Evolutionary conservation across 75 land plant species (phyloP).

Genomic region (Pinus tabuliformis): DNA sequence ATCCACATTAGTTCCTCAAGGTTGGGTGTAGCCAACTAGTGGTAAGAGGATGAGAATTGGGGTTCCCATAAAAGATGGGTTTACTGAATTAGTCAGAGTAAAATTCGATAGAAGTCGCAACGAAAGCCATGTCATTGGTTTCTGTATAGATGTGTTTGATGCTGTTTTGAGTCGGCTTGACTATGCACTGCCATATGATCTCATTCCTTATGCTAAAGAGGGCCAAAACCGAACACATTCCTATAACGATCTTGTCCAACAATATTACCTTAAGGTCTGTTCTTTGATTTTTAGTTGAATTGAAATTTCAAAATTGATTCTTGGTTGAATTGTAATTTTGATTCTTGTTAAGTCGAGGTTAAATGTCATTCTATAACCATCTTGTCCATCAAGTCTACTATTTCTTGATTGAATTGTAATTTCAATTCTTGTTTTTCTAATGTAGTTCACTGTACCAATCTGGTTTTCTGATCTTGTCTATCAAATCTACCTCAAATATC

Average conservation of each 20-base stretch:
- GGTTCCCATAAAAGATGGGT: slow-evolving; percentile 35
- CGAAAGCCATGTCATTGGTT: slow-evolving; percentile 21
- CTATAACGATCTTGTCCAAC: slow-evolving; percentile 47
- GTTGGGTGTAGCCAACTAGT: slow-evolving; percentile 26
- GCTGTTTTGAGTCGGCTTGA: slow-evolving; percentile 42
- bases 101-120: neutral
- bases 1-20: slow-evolving; percentile 14
- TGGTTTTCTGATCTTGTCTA: no score
- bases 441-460: no score
- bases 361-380: no score
- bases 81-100: slow-evolving; percentile 11
- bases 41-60: slow-evolving; percentile 24
- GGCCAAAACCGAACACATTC: slow-evolving; percentile 8
- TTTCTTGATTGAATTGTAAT: no score
- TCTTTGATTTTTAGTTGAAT: neutral
- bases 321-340: no score
- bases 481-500: no score
- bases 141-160: slow-evolving; percentile 56
- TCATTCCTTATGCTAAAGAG: slow-evolving; percentile 24
- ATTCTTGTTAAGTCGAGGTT: no score
- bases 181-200: slow-evolving; percentile 54
- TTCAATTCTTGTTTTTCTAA: no score
- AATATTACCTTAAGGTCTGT: slow-evolving; percentile 49
- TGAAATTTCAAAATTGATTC: no score
- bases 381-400: no score